Evolutionary conservation across 2,329 filamentous ascomycete species (phyloP).

Genomic region (Rutstroemia sp.): DNA sequence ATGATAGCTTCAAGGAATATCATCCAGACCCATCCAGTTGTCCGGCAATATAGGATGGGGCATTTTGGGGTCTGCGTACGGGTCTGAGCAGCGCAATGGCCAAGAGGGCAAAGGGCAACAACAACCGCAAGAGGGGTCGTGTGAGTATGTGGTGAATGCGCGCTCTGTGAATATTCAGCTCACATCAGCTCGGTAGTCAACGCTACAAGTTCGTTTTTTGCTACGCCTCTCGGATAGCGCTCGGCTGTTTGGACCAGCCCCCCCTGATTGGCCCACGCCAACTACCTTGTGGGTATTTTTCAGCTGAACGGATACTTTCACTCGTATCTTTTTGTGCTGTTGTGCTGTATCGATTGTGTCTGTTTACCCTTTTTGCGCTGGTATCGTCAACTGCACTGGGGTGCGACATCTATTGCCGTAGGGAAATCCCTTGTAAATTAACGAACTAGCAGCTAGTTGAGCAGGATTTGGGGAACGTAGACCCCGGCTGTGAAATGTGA

Average conservation of each 20-base stretch:
- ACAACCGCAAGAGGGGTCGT: background rate
- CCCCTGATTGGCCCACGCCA: background rate
- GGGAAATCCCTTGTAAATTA: background rate
- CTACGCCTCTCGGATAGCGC: conserved; percentile 9
- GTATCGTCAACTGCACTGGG: background rate
- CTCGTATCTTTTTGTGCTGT: background rate
- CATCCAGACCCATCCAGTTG: too few relatives aligned
- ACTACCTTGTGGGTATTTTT: conserved; percentile 7
- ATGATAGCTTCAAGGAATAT: too few relatives aligned
- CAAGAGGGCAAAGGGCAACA: too few relatives aligned
- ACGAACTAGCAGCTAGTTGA: background rate
- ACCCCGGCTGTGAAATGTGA: background rate
- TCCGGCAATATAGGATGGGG: too few relatives aligned
- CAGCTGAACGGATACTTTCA: conserved; percentile 7
- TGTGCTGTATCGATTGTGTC: background rate
- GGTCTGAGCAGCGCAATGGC: background rate
- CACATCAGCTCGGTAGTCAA: conserved; percentile 8
- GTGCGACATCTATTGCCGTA: background rate
- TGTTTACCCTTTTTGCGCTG: background rate
- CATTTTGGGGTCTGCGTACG: background rate
- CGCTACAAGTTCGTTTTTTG: conserved; percentile 7
- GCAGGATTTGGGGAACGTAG: background rate
- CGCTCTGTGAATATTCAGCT: background rate
- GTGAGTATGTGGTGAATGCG: background rate
- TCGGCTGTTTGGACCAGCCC: conserved; percentile 6